phyloP scores from a whole-genome alignment of 2,329 filamentous ascomycete species.

The Dendrostoma leiphaemia region DNA sequence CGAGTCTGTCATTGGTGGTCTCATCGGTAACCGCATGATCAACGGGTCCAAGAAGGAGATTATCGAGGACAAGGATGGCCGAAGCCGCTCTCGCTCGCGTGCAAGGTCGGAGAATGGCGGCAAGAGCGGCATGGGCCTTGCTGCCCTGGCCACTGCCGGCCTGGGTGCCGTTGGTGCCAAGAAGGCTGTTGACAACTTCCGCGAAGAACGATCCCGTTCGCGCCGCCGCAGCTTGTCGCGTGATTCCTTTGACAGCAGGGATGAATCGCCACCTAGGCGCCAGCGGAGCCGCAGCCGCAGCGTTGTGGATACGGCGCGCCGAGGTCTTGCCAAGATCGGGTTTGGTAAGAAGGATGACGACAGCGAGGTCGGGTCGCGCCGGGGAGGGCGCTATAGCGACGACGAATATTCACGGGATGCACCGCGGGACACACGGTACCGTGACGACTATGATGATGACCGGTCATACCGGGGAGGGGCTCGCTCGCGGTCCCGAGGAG shows the following conservation, averaged over 20 bases:
- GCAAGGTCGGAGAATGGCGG: conserved; percentile 60
- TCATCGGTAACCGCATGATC: conserved; percentile 80
- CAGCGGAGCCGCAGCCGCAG: conserved; percentile 60
- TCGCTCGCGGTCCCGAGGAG: conserved; percentile 38
- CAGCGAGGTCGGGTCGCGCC: conserved; percentile 23
- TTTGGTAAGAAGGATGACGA: conserved; percentile 47
- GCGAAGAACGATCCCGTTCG: conserved; percentile 45
- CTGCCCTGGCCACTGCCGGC: conserved; percentile 61
- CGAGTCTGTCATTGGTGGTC: conserved; percentile 84
- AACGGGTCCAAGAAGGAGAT: conserved; percentile 73
- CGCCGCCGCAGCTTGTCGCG: conserved; percentile 38
- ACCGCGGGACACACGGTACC: conserved; percentile 31
- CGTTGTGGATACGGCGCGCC: conserved; percentile 61
- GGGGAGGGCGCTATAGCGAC: conserved; percentile 34
- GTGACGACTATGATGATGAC: conserved; percentile 46
- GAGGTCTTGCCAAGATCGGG: conserved; percentile 60
- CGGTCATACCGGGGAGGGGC: conserved; percentile 36
- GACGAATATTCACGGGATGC: conserved; percentile 44
- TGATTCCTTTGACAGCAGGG: conserved; percentile 45
- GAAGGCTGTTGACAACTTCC: conserved; percentile 47
- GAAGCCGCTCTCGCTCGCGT: conserved; percentile 70
- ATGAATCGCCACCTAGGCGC: conserved; percentile 37
- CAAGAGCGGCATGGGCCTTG: conserved; percentile 50
- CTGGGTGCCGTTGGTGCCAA: conserved; percentile 61
- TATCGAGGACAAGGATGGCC: conserved; percentile 57